Conservation (phyloP, 2,329 filamentous ascomycete species). For the Scytalidium sp. region DNA sequence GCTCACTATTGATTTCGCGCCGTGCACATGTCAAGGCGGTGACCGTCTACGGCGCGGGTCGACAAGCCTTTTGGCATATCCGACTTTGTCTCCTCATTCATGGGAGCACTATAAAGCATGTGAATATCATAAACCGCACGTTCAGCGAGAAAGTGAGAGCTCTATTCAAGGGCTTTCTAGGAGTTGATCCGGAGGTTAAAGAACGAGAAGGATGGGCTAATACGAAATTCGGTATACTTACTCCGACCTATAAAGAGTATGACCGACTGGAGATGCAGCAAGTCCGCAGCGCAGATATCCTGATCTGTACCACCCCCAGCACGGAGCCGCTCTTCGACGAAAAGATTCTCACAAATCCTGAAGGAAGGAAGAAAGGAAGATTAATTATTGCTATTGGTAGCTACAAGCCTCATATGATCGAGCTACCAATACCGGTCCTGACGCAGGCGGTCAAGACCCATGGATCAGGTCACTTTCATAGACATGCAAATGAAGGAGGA, state of each 20-base stretch:
- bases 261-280: slow-evolving; percentile 66
- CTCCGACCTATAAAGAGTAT: slow-evolving; percentile 68
- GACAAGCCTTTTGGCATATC: slow-evolving; percentile 94
- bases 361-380: slow-evolving; percentile 67
- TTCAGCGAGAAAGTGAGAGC: slow-evolving; percentile 57
- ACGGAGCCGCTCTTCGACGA: slow-evolving; percentile 72
- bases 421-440: slow-evolving; percentile 76
- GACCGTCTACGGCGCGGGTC: slow-evolving; percentile 82
- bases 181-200: slow-evolving; percentile 41
- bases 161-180: slow-evolving; percentile 47
- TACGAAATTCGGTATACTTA: slow-evolving; percentile 66
- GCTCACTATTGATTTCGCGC: slow-evolving; percentile 60
- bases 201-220: slow-evolving; percentile 59
- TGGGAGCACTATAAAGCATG: slow-evolving; percentile 66
- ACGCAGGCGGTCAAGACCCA: slow-evolving; percentile 56
- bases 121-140: slow-evolving; percentile 79
- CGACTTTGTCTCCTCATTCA: slow-evolving; percentile 76
- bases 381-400: slow-evolving; percentile 72
- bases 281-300: slow-evolving; percentile 70
- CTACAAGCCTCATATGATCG: slow-evolving; percentile 71
- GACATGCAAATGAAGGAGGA: slow-evolving; percentile 60
- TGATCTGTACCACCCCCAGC: slow-evolving; percentile 87
- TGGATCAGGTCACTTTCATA: slow-evolving; percentile 57
- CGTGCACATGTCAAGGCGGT: slow-evolving; percentile 72
- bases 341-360: slow-evolving; percentile 66